These are phyloP conservation scores for Zygotorulaspora mrakii DNA, from an alignment of 1,139 yeast genomes.

Conservation along the genomic window DNA sequence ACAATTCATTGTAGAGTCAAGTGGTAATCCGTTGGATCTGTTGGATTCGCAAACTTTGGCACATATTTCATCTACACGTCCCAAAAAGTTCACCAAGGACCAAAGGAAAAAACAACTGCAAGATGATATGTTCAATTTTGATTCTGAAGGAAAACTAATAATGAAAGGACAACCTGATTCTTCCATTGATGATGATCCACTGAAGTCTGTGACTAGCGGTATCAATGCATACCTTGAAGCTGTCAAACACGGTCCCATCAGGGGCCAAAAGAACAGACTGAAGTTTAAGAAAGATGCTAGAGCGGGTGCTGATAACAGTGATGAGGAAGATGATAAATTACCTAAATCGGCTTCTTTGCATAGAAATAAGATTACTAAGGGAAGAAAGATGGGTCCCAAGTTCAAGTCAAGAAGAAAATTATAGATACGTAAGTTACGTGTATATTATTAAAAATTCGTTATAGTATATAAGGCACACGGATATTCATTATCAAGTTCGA, in stretches of 20 bases:
- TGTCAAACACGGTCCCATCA: constrained; percentile 83
- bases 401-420: constrained; percentile 35
- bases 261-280: constrained; percentile 88
- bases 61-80: constrained; percentile 82
- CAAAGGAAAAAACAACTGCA: constrained; percentile 43
- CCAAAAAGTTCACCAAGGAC: constrained; percentile 52
- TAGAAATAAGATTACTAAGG: constrained; percentile 29
- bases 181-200: constrained; percentile 48
- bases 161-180: constrained; percentile 40
- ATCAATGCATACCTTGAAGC: constrained; percentile 93
- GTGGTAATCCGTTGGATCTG: constrained; percentile 83
- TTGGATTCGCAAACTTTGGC: constrained; percentile 81
- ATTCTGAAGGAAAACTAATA: constrained; percentile 54
- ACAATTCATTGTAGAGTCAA: constrained; percentile 72
- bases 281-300: constrained; percentile 69
- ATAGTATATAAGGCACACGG: constrained; percentile 5
- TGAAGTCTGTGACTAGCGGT: constrained; percentile 48
- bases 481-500: constrained; percentile 1
- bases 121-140: constrained; percentile 52
- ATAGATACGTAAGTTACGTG: constrained; percentile 16
- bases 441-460: constrained; percentile 10
- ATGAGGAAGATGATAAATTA: constrained; percentile 47
- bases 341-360: constrained; percentile 20
- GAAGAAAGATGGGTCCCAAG: constrained; percentile 29
- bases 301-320: constrained; percentile 51